Conservation (phyloP, 2,329 filamentous ascomycete genomes). For the Fonsecaea pedrosoi region DNA sequence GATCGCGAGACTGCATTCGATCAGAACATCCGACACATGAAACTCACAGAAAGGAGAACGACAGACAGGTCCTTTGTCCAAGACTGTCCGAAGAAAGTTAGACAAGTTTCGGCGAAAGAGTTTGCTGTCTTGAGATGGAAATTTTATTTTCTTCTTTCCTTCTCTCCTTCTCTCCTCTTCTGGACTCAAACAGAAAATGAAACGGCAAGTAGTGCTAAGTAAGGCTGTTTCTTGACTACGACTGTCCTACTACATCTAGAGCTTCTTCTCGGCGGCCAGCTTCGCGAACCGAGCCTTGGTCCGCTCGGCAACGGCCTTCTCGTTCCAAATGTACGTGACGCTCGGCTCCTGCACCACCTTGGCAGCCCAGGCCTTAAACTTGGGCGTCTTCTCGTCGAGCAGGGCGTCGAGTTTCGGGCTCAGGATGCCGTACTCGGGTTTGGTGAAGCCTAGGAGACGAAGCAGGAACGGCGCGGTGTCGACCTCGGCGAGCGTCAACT, state of each 20-base stretch:
- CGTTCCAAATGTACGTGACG: conserved; percentile 67
- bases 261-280: conserved; percentile 20
- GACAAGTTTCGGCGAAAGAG: no score
- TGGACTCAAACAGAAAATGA: no score
- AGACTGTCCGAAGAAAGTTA: no score
- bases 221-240: neutral
- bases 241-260: neutral
- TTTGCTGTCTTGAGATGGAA: no score
- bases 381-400: conserved; percentile 57
- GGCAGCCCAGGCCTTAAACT: conserved; percentile 71
- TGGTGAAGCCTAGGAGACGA: conserved; percentile 59
- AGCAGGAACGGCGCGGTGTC: conserved; percentile 71
- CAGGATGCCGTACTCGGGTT: conserved; percentile 55
- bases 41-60: no score
- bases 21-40: no score
- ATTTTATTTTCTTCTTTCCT: no score
- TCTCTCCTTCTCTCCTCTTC: no score
- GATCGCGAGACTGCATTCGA: no score
- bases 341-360: conserved; percentile 67
- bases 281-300: conserved; percentile 18
- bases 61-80: no score
- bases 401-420: conserved; percentile 50
- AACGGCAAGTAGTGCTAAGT: neutral
- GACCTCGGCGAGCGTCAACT: conserved; percentile 75
- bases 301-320: conserved; percentile 17